These are phyloP conservation scores for Berkeleyomyces rouxiae DNA, from an alignment of 2,329 filamentous ascomycete genomes.

Conservation along the genomic window DNA sequence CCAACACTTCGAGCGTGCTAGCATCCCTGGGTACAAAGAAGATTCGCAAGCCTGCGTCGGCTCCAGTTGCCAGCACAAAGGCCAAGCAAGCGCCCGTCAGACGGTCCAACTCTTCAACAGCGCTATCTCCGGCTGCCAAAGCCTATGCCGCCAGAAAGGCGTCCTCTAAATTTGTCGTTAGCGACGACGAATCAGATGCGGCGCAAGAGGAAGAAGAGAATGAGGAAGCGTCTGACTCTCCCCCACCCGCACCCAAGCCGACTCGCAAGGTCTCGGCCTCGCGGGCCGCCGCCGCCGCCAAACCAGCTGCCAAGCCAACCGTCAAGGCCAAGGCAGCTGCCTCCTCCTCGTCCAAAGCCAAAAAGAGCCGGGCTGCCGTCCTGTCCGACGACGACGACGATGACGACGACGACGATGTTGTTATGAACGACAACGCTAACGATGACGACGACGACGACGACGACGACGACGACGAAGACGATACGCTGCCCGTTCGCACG, in stretches of 20 bases:
- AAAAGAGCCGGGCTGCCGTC: not conserved
- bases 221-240: not conserved
- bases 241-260: not conserved
- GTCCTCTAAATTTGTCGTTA: conserved; percentile 22
- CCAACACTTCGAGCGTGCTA: conserved; percentile 26
- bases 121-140: conserved; percentile 53
- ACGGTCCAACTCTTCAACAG: conserved; percentile 14
- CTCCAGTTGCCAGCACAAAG: conserved; percentile 29
- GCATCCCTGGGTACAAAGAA: conserved; percentile 9
- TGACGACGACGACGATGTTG: conserved; percentile 27
- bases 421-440: conserved; percentile 24
- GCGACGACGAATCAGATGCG: conserved; percentile 28
- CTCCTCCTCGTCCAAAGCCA: not conserved
- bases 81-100: conserved; percentile 27
- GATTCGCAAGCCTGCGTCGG: conserved; percentile 4
- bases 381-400: conserved; percentile 22
- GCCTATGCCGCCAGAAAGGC: conserved; percentile 39
- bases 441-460: conserved; percentile 26
- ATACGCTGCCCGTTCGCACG: conserved; percentile 11
- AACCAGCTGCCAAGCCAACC: not conserved
- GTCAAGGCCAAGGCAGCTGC: not conserved
- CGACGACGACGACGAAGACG: conserved; percentile 30
- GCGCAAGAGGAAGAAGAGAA: conserved; percentile 20
- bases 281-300: not conserved
- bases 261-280: not conserved